A percentile compares a stretch with the other conserved stretches of the same genome.
These are phyloP conservation scores for Hirsutella thompsonii DNA, from an alignment of 2,329 filamentous ascomycete genomes.

Conservation along the genomic window DNA sequence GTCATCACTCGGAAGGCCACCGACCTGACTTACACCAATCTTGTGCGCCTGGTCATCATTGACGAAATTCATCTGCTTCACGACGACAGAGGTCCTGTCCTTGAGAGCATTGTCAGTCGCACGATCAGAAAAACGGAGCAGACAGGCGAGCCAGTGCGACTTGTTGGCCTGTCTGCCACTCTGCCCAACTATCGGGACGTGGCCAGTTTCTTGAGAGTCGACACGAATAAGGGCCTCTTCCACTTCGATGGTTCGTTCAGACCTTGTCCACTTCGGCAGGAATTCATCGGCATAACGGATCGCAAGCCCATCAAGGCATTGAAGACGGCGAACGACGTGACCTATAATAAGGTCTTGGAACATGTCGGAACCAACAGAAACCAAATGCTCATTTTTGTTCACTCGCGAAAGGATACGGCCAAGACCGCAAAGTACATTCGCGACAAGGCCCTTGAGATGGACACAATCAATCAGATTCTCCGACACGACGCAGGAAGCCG, in stretches of 20 bases:
- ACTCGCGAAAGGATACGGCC: constrained; percentile 94
- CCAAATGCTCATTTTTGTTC: constrained; percentile 98
- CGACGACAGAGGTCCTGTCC: constrained; percentile 89
- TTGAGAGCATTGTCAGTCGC: constrained; percentile 92
- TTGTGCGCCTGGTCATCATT: constrained; percentile 93
- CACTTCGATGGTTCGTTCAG: constrained; percentile 93
- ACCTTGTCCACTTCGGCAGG: constrained; percentile 88
- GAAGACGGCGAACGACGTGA: constrained; percentile 99
- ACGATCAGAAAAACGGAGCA: constrained; percentile 90
- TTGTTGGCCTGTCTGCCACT: constrained; percentile 87
- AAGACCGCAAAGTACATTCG: constrained; percentile 95
- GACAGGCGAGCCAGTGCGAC: constrained; percentile 81
- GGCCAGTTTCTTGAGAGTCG: constrained; percentile 85
- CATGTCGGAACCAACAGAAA: constrained; percentile 88
- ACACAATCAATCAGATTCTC: constrained; percentile 92
- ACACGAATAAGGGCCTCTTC: constrained; percentile 75
- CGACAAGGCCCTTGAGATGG: constrained; percentile 92
- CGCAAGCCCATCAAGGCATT: constrained; percentile 98
- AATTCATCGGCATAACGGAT: constrained; percentile 94
- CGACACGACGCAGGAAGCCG: constrained; percentile 84
- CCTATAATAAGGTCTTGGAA: constrained; percentile 93
- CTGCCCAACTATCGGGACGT: constrained; percentile 95
- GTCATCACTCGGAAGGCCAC: constrained; percentile 97
- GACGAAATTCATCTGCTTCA: constrained; percentile 97
- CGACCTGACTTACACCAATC: constrained; percentile 89